Evolutionary conservation across 2,329 filamentous ascomycete species (phyloP).

Genomic region (Amauroascus niger): DNA sequence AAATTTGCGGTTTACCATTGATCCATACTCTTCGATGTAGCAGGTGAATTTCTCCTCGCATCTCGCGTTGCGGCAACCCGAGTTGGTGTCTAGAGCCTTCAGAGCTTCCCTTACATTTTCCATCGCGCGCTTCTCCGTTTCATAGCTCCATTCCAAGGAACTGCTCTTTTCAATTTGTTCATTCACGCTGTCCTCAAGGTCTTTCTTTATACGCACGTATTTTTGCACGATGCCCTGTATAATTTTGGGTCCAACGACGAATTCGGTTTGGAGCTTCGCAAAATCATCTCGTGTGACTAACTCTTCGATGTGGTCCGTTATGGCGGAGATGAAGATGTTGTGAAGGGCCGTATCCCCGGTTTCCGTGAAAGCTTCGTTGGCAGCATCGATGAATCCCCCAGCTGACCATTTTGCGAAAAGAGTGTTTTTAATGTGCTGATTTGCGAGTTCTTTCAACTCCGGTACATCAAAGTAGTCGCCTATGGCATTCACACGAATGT

Average conservation of each 20-base stretch:
- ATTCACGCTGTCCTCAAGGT: too few relatives aligned
- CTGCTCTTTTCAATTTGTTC: too few relatives aligned
- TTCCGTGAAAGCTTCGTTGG: background rate
- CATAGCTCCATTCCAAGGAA: too few relatives aligned
- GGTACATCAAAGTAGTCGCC: conserved; percentile 15
- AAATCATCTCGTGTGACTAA: conserved; percentile 1
- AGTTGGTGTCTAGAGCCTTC: background rate
- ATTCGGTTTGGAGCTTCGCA: background rate
- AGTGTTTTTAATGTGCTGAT: conserved; percentile 4
- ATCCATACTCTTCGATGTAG: background rate
- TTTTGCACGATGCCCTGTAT: background rate
- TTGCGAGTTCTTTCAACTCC: conserved; percentile 8
- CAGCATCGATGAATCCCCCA: background rate
- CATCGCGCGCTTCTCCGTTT: background rate
- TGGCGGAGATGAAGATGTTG: background rate
- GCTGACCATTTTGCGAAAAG: background rate
- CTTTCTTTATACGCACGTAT: background rate
- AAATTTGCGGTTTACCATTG: background rate
- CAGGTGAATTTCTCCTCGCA: background rate
- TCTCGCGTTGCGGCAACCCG: background rate
- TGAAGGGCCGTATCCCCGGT: conserved; percentile 7
- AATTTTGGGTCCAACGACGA: background rate
- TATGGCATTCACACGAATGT: conserved; percentile 12
- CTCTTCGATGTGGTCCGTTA: background rate
- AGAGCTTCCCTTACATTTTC: background rate